A percentile compares a stretch with the other conserved stretches of the same genome.
phyloP scores from a whole-genome alignment of 305 asterid species.

The Fraxinus velutina region DNA sequence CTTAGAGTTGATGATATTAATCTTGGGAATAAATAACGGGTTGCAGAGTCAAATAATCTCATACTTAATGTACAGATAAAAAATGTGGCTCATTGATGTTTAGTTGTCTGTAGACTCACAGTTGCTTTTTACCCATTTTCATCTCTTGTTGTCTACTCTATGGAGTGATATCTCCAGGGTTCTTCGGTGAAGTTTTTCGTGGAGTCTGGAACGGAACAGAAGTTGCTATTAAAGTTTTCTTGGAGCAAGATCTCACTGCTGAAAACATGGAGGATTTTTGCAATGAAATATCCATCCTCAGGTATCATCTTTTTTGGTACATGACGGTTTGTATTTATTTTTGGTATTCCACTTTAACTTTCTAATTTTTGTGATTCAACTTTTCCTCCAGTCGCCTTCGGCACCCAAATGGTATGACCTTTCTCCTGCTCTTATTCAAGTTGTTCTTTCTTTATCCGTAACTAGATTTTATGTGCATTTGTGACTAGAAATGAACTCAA shows the following conservation, averaged over 20 bases:
- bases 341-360: slow-evolving; percentile 31
- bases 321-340: slow-evolving; percentile 19
- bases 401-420: slow-evolving; percentile 85
- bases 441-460: slow-evolving; percentile 5
- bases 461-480: slow-evolving; percentile 3
- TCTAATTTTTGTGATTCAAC: slow-evolving; percentile 24
- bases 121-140: background rate
- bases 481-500: background rate
- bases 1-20: background rate
- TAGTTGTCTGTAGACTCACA: slow-evolving; percentile 9
- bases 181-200: slow-evolving; percentile 97
- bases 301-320: slow-evolving; percentile 40
- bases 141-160: background rate
- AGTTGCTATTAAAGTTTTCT: slow-evolving; percentile 91
- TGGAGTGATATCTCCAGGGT: slow-evolving; percentile 46
- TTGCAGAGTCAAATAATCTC: background rate
- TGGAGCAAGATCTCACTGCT: slow-evolving; percentile 98
- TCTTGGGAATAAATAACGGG: background rate
- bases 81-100: background rate
- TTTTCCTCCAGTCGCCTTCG: slow-evolving; percentile 82
- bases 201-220: slow-evolving; percentile 98
- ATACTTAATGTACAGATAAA: slow-evolving; percentile 5
- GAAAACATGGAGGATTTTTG: slow-evolving; percentile 99
- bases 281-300: slow-evolving; percentile 88
- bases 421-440: slow-evolving; percentile 27